Base-by-base conservation (phyloP, 768 basidiomycete genomes). In the Hygrophorus pudorinus region DNA sequence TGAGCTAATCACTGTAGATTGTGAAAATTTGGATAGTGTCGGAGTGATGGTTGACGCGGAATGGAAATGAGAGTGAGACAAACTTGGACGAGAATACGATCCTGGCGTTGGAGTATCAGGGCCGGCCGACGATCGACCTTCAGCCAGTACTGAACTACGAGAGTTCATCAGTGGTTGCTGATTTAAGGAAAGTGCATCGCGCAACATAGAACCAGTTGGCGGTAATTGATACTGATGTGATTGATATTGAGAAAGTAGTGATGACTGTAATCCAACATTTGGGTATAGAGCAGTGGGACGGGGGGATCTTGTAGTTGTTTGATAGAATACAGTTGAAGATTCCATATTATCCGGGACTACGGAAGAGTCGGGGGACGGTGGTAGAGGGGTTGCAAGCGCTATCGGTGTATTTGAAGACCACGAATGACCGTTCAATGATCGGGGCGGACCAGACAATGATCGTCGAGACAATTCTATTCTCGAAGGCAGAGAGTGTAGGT, bases 271-370 rank as follows among this genome's bases (percentile, higher is more conserved):
- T 62, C 64, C 65, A 45, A 65, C 53, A 47, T 52, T 58, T 41
- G 72, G 71, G 67, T 75, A 72, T 72, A 71, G 48, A 34, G 64
- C 54, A 50, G 64, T 64, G 29, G 71, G 64, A 49, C 68, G 67
- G 40, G 73, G 70, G 1, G 72, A 70, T 50, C 70, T 62, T 44
- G 72, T 66, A 45, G 71, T 67, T 21, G 79, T 80, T 65, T 82
- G 75, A 58, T 81, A 82, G 65, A 67, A 81, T 73, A 82, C 76
- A 73, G 75, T 79, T 51, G 72, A 65, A 53, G 71, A 54, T 56
- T 73, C 72, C 46, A 65, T 53, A 56, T 56, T 62, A 50, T 57
- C 59, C 44, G 59, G 55, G 28, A 61, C 59, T 46, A 57, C 52
- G 16, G 70, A 60, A 47, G 65, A 63, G 48, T 67, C 68, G 11